Evolutionary conservation across 2,329 filamentous ascomycete species (phyloP).

Genomic region (Fusarium sp.): DNA sequence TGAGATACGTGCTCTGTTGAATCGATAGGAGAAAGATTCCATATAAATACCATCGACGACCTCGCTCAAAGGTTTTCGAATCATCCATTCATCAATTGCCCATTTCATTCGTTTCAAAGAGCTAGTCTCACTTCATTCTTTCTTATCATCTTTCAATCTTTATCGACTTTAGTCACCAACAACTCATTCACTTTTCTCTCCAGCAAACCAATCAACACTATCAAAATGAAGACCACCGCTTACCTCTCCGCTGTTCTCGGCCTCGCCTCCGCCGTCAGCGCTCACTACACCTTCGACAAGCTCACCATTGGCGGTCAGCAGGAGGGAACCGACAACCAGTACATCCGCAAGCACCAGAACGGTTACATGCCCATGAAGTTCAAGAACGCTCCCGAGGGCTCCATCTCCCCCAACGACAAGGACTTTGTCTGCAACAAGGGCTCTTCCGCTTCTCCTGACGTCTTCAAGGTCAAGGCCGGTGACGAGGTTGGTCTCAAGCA

Average conservation of each 20-base stretch:
- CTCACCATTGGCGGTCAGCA: neutral
- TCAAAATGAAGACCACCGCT: slow-evolving; percentile 23
- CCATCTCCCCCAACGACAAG: slow-evolving; percentile 21
- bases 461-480: slow-evolving; percentile 27
- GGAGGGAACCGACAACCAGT: slow-evolving; percentile 13
- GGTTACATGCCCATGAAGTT: slow-evolving; percentile 28
- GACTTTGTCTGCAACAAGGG: slow-evolving; percentile 26
- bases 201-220: neutral
- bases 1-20: neutral
- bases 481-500: slow-evolving; percentile 23
- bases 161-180: slow-evolving; percentile 16
- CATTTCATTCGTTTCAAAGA: slow-evolving; percentile 26
- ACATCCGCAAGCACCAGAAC: slow-evolving; percentile 26
- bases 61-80: neutral
- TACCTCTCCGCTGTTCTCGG: slow-evolving; percentile 21
- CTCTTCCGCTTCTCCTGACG: neutral
- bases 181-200: neutral
- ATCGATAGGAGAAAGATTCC: neutral
- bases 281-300: slow-evolving; percentile 28
- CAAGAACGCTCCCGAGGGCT: slow-evolving; percentile 12
- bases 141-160: slow-evolving; percentile 7
- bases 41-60: slow-evolving; percentile 5
- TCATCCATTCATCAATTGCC: slow-evolving; percentile 19
- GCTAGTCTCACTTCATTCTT: slow-evolving; percentile 30
- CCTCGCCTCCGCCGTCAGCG: slow-evolving; percentile 19